A percentile compares a stretch with the other conserved stretches of the same genome.
phyloP scores from a whole-genome alignment of 2,329 filamentous ascomycete genomes.

The Tolypocladium sp. region DNA sequence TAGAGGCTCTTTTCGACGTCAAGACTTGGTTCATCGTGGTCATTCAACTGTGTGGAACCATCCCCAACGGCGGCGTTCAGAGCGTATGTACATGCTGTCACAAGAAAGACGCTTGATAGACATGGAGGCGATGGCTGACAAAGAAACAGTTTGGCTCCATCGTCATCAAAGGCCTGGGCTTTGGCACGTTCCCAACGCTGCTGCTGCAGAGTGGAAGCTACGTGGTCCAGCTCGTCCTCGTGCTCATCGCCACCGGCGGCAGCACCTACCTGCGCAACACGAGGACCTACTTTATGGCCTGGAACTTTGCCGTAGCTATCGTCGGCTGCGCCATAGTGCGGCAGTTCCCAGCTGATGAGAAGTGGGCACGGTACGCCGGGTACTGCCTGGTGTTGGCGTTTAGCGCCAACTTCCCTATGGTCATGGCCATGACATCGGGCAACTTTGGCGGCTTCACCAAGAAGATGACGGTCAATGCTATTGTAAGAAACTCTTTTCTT shows the following conservation, averaged over 20 bases:
- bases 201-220: slow-evolving; percentile 11
- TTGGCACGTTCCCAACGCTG: slow-evolving; percentile 13
- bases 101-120: neutral
- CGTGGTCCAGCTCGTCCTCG: slow-evolving; percentile 13
- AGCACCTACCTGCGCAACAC: slow-evolving; percentile 14
- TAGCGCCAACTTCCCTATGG: slow-evolving; percentile 31
- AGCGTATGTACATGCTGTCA: slow-evolving; percentile 7
- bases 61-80: slow-evolving; percentile 20
- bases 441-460: slow-evolving; percentile 57
- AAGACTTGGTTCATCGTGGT: slow-evolving; percentile 17
- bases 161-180: slow-evolving; percentile 14
- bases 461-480: slow-evolving; percentile 48
- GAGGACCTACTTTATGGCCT: slow-evolving; percentile 15
- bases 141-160: slow-evolving; percentile 15
- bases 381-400: slow-evolving; percentile 44
- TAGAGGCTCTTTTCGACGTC: slow-evolving; percentile 13
- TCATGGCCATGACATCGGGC: slow-evolving; percentile 45
- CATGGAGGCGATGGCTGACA: neutral
- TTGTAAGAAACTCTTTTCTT: slow-evolving; percentile 21
- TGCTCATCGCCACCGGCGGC: slow-evolving; percentile 10
- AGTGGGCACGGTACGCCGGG: slow-evolving; percentile 16
- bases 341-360: slow-evolving; percentile 5
- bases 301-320: slow-evolving; percentile 10
- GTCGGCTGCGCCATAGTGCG: slow-evolving; percentile 15
- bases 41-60: slow-evolving; percentile 14